These are phyloP conservation scores for Melanomma pulvis-pyrius DNA, from an alignment of 495 filamentous ascomycete genomes.

Conservation along the genomic window DNA sequence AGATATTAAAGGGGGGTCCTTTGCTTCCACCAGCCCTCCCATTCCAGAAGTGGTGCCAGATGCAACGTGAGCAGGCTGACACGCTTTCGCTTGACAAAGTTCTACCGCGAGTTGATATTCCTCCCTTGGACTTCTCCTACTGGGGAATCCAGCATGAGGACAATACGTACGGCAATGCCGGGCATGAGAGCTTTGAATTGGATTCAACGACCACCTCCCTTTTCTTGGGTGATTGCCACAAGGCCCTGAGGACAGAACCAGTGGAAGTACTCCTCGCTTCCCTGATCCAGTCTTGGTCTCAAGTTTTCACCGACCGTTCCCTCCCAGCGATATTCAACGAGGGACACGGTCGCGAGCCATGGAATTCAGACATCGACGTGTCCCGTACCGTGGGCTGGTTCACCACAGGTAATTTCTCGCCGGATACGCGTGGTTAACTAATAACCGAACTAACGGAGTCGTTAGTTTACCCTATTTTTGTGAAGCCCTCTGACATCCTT, in stretches of 20 bases:
- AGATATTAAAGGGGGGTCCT: constrained; percentile 19
- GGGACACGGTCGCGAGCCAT: constrained; percentile 44
- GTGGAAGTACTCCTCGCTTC: constrained; percentile 41
- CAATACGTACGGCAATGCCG: constrained; percentile 33
- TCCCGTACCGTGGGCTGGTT: constrained; percentile 47
- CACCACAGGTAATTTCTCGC: constrained; percentile 30
- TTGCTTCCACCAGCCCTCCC: constrained; percentile 22
- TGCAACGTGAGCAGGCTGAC: constrained; percentile 28
- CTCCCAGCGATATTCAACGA: constrained; percentile 41
- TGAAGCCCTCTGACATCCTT: constrained; percentile 22
- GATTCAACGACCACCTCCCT: constrained; percentile 4
- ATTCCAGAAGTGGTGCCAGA: constrained; percentile 34
- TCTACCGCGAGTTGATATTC: constrained; percentile 17
- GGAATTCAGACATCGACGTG: constrained; percentile 38
- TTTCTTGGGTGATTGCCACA: constrained; percentile 22
- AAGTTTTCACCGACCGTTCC: constrained; percentile 34
- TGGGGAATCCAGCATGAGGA: constrained; percentile 33
- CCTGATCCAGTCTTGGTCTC: constrained; percentile 44
- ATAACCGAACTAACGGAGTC: neutral
- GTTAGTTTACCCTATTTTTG: constrained; percentile 30
- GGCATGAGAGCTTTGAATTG: constrained; percentile 27
- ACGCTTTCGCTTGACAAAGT: constrained; percentile 10
- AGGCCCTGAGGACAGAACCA: constrained; percentile 37
- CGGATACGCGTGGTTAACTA: neutral
- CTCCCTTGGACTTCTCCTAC: constrained; percentile 31